A percentile compares a stretch with the other conserved stretches of the same genome.
Conservation (phyloP, 164 flowering plant genomes). For the Nelumbo lutea region DNA sequence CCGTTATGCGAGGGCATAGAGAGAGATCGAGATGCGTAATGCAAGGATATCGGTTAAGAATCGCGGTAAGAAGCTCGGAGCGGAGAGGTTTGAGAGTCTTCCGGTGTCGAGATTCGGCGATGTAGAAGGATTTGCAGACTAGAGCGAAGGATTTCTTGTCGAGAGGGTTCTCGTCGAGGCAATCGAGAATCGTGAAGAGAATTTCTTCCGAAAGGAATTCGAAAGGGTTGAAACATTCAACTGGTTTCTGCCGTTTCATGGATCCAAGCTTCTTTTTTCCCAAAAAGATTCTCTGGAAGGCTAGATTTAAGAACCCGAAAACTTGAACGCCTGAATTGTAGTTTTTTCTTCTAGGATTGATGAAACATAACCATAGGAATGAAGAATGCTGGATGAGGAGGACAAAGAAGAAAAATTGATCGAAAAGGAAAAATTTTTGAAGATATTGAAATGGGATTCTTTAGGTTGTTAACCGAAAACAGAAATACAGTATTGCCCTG, state of each 20-base stretch:
- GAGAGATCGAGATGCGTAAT: conserved; percentile 54
- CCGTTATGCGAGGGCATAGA: conserved; percentile 61
- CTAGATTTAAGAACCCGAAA: not conserved
- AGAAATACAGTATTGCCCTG: too few relatives aligned
- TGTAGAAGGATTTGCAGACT: conserved; percentile 44
- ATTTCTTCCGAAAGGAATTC: conserved; percentile 62
- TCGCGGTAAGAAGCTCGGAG: conserved; percentile 29
- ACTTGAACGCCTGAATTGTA: not conserved
- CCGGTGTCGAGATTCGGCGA: conserved; percentile 45
- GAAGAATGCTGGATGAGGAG: too few relatives aligned
- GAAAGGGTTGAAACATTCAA: conserved; percentile 24
- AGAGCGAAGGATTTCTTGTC: conserved; percentile 49
- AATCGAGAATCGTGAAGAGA: conserved; percentile 42
- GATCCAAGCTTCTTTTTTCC: not conserved
- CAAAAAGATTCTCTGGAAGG: too few relatives aligned
- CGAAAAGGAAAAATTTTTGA: not conserved
- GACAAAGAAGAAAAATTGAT: too few relatives aligned
- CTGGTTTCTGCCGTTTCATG: conserved; percentile 32
- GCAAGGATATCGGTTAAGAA: conserved; percentile 48
- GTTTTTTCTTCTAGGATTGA: not conserved
- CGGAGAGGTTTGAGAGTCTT: conserved; percentile 39
- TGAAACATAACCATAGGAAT: not conserved
- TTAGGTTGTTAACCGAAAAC: too few relatives aligned
- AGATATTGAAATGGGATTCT: not conserved
- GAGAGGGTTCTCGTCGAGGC: conserved; percentile 29